A percentile compares a stretch with the other conserved stretches of the same genome.
Evolutionary conservation across 1,284 basidiomycete species (phyloP).

Genomic region (Sutorius eximius): DNA sequence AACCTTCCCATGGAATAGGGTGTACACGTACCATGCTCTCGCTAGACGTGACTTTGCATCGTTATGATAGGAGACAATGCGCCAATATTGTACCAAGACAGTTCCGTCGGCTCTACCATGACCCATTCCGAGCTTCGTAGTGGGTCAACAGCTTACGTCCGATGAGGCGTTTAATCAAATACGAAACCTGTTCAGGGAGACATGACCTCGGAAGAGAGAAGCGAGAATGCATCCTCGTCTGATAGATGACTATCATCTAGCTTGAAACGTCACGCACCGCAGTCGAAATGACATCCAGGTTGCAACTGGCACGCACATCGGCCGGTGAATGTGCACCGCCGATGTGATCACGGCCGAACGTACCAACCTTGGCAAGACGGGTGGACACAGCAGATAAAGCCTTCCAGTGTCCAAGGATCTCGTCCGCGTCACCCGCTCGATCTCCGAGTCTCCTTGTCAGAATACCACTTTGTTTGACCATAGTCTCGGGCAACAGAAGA

Average conservation of each 20-base stretch:
- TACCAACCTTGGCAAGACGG: background rate
- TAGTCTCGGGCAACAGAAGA: no score
- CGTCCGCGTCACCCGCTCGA: slow-evolving; percentile 4
- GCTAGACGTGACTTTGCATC: slow-evolving; percentile 4
- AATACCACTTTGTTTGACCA: background rate
- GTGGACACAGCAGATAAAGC: slow-evolving; percentile 1
- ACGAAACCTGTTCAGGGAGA: background rate
- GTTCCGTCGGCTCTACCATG: background rate
- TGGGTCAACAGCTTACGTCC: slow-evolving; percentile 12
- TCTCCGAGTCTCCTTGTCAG: background rate
- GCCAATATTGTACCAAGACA: background rate
- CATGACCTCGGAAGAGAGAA: slow-evolving; percentile 1
- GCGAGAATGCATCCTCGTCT: background rate
- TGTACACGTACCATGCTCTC: background rate
- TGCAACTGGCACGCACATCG: background rate
- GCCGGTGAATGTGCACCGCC: slow-evolving; percentile 1
- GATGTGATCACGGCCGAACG: background rate
- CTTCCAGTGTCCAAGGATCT: background rate
- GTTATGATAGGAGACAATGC: slow-evolving; percentile 2
- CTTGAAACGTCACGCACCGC: slow-evolving; percentile 4
- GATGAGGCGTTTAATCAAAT: slow-evolving; percentile 1
- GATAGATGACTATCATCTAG: background rate
- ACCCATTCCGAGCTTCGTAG: background rate
- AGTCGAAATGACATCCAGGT: slow-evolving; percentile 2
- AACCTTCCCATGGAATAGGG: slow-evolving; percentile 2